These are phyloP conservation scores for Theobroma grandiflorum DNA, from an alignment of 441 rosid genomes.

Conservation along the genomic window DNA sequence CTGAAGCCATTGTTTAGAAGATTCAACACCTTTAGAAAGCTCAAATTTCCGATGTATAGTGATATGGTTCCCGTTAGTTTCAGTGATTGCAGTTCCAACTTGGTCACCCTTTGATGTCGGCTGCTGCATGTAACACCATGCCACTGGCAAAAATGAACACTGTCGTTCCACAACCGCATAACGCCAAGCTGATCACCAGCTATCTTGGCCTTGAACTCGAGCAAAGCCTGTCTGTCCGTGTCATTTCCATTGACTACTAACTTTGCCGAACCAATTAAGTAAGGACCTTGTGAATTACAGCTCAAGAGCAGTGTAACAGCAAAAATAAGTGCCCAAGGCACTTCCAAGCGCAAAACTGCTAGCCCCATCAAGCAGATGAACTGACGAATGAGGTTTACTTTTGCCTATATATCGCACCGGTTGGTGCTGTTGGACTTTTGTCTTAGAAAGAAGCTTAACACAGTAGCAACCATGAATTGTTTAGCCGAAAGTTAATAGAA, in stretches of 20 bases:
- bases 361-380: no score
- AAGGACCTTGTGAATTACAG: no score
- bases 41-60: slow-evolving; percentile 28
- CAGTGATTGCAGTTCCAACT: slow-evolving; percentile 10
- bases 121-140: slow-evolving; percentile 20
- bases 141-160: slow-evolving; percentile 34
- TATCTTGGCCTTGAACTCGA: slow-evolving; percentile 7
- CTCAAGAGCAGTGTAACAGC: no score
- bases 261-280: background rate
- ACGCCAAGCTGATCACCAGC: background rate
- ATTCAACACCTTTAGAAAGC: slow-evolving; percentile 14
- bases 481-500: no score
- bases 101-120: slow-evolving; percentile 1
- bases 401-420: no score
- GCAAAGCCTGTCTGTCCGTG: background rate
- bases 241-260: background rate
- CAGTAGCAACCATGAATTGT: no score
- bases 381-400: no score
- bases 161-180: slow-evolving; percentile 30
- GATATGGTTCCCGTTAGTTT: slow-evolving; percentile 3
- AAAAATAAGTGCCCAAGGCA: no score
- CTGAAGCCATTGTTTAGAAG: slow-evolving; percentile 28
- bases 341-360: no score
- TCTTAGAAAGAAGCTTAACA: no score
- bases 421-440: no score